phyloP scores from a whole-genome alignment of 495 filamentous ascomycete species.

The Lasiosphaeris hirsuta region DNA sequence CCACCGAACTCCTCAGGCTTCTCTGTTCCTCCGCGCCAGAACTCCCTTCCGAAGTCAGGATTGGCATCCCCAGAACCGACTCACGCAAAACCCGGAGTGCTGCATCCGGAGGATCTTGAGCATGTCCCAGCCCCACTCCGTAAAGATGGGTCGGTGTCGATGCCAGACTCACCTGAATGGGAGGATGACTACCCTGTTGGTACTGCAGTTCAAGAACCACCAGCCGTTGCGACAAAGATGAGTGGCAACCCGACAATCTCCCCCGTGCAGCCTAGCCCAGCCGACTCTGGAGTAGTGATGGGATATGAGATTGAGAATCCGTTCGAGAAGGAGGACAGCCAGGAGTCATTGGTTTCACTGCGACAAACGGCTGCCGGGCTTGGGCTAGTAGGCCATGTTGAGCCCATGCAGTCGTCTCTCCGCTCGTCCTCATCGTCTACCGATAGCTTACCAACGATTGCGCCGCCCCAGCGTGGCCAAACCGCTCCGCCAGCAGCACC shows the following conservation, averaged over 20 bases:
- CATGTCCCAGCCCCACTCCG: slow-evolving; percentile 4
- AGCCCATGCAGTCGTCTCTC: slow-evolving; percentile 21
- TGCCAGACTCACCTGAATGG: background rate
- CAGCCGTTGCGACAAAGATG: slow-evolving; percentile 29
- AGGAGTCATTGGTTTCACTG: slow-evolving; percentile 15
- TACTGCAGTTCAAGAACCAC: slow-evolving; percentile 34
- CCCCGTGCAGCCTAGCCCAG: slow-evolving; percentile 21
- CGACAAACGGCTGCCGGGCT: slow-evolving; percentile 18
- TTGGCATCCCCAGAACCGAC: slow-evolving; percentile 22
- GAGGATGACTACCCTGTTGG: slow-evolving; percentile 7
- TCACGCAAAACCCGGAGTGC: slow-evolving; percentile 16
- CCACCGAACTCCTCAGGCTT: slow-evolving; percentile 12
- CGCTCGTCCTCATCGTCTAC: slow-evolving; percentile 18
- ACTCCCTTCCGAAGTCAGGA: slow-evolving; percentile 24
- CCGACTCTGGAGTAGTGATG: slow-evolving; percentile 25
- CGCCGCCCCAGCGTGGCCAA: slow-evolving; percentile 12
- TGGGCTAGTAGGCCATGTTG: slow-evolving; percentile 15
- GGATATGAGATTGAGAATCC: slow-evolving; percentile 18
- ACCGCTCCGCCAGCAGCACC: slow-evolving; percentile 3
- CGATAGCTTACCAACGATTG: slow-evolving; percentile 10
- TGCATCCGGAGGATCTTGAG: slow-evolving; percentile 1
- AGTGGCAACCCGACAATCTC: slow-evolving; percentile 24
- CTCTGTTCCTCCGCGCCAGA: slow-evolving; percentile 26
- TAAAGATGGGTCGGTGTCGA: background rate
- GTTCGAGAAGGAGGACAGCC: slow-evolving; percentile 18